Evolutionary conservation across 2,329 filamentous ascomycete genomes (phyloP), one percentile per base, ranked within the genome.

Genomic region (Elsinoe necatrix): DNA sequence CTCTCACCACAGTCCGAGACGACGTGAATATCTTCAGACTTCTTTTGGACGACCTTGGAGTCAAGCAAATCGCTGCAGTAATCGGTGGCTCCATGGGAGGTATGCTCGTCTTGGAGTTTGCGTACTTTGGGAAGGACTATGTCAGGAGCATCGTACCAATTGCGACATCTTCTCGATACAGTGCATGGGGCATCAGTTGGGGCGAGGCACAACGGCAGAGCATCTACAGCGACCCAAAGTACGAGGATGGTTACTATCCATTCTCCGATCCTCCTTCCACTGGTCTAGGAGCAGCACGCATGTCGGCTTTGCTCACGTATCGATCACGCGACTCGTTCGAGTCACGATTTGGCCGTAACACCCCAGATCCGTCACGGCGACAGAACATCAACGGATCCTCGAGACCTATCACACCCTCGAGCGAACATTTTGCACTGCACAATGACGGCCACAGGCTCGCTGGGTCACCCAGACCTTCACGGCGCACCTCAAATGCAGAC

Each of bases 201-300:
- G 88, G 87, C 41, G 89, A 93, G 69, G 88, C 88, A 2, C 89
- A 95, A 70, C 80, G 89, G 54, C 88, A 93, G 73, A 91, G 87
- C 78, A 97, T 98, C 69, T 98, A 97, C 73, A 91, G 89, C 37
- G 93, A 98, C 69, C 93, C 93, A 29, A 97, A 96, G 75, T 98
- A 98, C 71, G 90, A 96, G 60, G 91, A 97, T 66, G 93, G 93
- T 43, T 97, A 96, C 73, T 98, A 97, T 69, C 67, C 83, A 1
- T 95, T 93, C 37, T 56, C 52, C 3, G 34, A 55, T 31, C 91
- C 91, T 31, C 93, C 93, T 0, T 77, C 84, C 0, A 86, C 90
- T 0, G 93, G 93, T 0, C 80, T 98, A 1, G 90, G 91, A 11
- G 93, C 93, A 6, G 93, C 93, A 23, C 89, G 93, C 66, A 98